phyloP scores from a whole-genome alignment of 257 asterid species.

The Lithospermum erythrorhizon region DNA sequence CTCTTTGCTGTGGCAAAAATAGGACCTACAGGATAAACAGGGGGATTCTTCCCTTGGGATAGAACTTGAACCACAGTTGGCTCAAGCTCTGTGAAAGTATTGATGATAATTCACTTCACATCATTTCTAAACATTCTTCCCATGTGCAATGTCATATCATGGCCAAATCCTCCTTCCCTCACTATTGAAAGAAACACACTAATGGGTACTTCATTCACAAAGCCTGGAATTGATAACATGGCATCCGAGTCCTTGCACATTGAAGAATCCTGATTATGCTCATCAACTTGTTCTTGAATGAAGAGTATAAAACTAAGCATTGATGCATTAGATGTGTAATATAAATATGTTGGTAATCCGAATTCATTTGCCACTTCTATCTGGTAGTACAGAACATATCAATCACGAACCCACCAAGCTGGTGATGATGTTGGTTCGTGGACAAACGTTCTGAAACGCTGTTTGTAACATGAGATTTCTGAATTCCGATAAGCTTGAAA shows the following conservation, averaged over 20 bases:
- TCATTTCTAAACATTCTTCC: background rate
- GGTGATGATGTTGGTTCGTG: background rate
- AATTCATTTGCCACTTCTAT: constrained; percentile 13
- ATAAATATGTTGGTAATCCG: constrained; percentile 13
- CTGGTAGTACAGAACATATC: constrained; percentile 9
- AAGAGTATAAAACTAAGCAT: constrained; percentile 16
- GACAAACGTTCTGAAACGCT: background rate
- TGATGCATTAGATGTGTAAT: constrained; percentile 35
- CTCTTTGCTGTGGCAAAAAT: constrained; percentile 2
- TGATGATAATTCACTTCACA: background rate
- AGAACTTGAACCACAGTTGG: background rate
- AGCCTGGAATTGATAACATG: constrained; percentile 15
- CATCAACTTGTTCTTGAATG: constrained; percentile 16
- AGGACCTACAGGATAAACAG: constrained; percentile 27
- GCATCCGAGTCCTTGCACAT: constrained; percentile 16
- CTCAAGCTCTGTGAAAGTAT: constrained; percentile 1
- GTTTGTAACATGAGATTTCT: constrained; percentile 5
- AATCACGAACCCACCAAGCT: constrained; percentile 9
- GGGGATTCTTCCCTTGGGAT: constrained; percentile 13
- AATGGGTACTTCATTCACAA: constrained; percentile 12
- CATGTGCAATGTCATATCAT: background rate
- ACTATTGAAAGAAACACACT: constrained; percentile 8
- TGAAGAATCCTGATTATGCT: constrained; percentile 7
- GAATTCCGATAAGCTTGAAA: constrained; percentile 2
- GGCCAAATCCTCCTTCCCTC: background rate